A percentile compares a stretch with the other conserved stretches of the same genome.
phyloP scores from a whole-genome alignment of 768 basidiomycete species.

The Mycena floridula region DNA sequence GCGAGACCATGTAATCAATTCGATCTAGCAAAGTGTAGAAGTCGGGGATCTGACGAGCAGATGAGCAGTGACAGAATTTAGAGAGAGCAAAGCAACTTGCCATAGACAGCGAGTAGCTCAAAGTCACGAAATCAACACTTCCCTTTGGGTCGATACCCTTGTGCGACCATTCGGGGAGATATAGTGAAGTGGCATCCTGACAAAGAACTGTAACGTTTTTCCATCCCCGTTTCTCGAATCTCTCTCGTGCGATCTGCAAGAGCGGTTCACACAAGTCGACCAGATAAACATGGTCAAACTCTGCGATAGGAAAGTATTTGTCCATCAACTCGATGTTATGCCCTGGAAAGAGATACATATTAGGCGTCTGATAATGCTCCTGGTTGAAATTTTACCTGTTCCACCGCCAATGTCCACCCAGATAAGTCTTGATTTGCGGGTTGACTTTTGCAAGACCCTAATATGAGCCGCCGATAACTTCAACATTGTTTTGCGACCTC shows the following conservation, averaged over 20 bases:
- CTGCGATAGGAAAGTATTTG: conserved; percentile 41
- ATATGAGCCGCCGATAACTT: conserved; percentile 61
- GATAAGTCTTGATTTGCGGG: conserved; percentile 44
- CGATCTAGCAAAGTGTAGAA: conserved; percentile 65
- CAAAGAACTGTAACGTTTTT: conserved; percentile 65
- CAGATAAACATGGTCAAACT: conserved; percentile 60
- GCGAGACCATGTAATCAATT: conserved; percentile 57
- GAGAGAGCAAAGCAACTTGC: conserved; percentile 16
- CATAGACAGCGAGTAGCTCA: conserved; percentile 58
- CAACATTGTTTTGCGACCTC: conserved; percentile 70
- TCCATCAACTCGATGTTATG: conserved; percentile 71
- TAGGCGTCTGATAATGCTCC: conserved; percentile 38
- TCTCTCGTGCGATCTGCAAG: conserved; percentile 60
- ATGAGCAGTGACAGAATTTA: neutral
- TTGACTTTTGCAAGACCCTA: conserved; percentile 32
- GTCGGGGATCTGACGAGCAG: conserved; percentile 41
- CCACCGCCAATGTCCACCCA: conserved; percentile 82
- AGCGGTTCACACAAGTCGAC: conserved; percentile 70
- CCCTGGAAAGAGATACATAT: conserved; percentile 56
- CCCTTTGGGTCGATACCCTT: conserved; percentile 44
- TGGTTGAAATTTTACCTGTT: conserved; percentile 34
- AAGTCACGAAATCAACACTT: conserved; percentile 45
- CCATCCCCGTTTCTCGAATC: conserved; percentile 65
- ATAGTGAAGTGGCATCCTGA: conserved; percentile 67
- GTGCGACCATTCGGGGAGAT: conserved; percentile 55